A percentile compares a stretch with the other conserved stretches of the same genome.
Evolutionary conservation across 192 early-diverging fungal species (phyloP).

Genomic region (Helicostylum pulchrum): DNA sequence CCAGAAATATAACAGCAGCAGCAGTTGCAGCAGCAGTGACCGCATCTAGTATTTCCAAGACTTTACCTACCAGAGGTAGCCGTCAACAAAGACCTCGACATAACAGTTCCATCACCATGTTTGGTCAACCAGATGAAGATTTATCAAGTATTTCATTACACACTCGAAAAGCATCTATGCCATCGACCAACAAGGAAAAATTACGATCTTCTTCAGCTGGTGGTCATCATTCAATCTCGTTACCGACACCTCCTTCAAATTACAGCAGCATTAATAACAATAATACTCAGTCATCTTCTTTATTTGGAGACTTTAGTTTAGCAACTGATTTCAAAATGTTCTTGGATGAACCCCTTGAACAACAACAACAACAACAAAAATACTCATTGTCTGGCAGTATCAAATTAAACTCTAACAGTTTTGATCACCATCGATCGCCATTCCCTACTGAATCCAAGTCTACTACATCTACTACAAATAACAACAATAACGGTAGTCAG

Average conservation of each 20-base stretch:
- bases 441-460: constrained; percentile 6
- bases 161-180: constrained; percentile 7
- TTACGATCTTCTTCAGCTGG: constrained; percentile 13
- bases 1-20: constrained; percentile 3
- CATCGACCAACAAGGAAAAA: constrained; percentile 3
- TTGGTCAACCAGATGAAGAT: neutral
- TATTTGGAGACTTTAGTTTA: constrained; percentile 32
- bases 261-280: no score
- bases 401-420: neutral
- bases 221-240: neutral
- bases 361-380: neutral
- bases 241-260: constrained; percentile 5
- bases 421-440: neutral
- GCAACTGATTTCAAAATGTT: constrained; percentile 28
- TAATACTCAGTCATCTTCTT: constrained; percentile 11
- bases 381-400: neutral
- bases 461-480: constrained; percentile 7
- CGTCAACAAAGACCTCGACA: neutral
- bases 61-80: neutral
- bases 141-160: constrained; percentile 14
- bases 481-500: neutral
- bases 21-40: constrained; percentile 13
- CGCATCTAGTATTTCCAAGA: neutral
- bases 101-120: constrained; percentile 6
- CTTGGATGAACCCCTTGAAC: constrained; percentile 12